phyloP scores from a whole-genome alignment of 1,284 basidiomycete genomes.

The Salmacisia buchloeana region DNA sequence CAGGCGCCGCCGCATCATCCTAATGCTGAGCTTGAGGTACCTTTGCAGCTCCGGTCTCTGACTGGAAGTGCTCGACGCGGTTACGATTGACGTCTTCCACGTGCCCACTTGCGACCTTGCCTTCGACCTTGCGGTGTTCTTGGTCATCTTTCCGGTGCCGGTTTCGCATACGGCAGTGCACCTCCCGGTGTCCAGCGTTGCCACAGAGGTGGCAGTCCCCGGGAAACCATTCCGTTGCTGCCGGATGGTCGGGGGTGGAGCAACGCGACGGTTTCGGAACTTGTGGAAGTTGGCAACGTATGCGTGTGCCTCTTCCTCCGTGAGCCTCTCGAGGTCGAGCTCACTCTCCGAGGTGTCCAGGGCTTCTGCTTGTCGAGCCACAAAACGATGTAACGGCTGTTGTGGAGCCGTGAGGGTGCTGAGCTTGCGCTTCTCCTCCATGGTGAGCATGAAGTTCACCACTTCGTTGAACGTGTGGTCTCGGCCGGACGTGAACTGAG shows the following conservation, averaged over 20 bases:
- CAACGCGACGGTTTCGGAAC: neutral
- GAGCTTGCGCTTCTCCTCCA: neutral
- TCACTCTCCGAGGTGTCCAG: neutral
- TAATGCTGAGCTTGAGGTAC: neutral
- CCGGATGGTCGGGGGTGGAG: neutral
- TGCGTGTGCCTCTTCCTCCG: neutral
- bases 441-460: neutral
- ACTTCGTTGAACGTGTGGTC: neutral
- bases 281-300: neutral
- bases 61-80: no score
- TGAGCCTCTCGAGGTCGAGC: neutral
- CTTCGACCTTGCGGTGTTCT: no score
- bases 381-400: neutral
- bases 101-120: no score
- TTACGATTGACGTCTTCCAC: no score
- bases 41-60: no score
- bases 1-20: neutral
- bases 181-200: neutral
- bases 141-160: no score
- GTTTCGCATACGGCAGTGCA: neutral
- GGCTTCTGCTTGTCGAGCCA: neutral
- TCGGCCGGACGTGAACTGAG: neutral
- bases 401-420: neutral
- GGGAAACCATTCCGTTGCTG: neutral
- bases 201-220: neutral